A percentile compares a stretch with the other conserved stretches of the same genome.
Conservation (phyloP, 441 rosid genomes). For the Macaranga tanarius region DNA sequence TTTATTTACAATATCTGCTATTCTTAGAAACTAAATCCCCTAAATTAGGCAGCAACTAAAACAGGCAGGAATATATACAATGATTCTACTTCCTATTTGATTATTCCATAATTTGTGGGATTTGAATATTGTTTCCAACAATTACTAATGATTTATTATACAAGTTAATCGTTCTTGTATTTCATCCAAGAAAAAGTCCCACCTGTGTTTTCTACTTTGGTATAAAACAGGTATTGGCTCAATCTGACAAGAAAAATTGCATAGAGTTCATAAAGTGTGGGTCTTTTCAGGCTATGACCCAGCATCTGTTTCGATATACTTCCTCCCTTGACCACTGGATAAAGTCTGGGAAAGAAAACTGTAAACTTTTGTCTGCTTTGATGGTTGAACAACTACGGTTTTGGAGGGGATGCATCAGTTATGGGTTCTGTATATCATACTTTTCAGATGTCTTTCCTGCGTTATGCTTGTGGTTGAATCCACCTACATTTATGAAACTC, state of each 20-base stretch:
- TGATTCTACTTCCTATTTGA: too few species aligned
- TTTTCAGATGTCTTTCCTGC: slow-evolving; percentile 76
- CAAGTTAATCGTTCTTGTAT: slow-evolving; percentile 9
- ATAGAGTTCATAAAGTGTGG: slow-evolving; percentile 50
- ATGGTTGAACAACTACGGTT: slow-evolving; percentile 84
- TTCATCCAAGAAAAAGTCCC: slow-evolving; percentile 8
- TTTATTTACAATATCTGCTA: too few species aligned
- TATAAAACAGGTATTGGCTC: slow-evolving; percentile 65
- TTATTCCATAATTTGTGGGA: too few species aligned
- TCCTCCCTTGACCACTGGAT: slow-evolving; percentile 72
- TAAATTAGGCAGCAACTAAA: too few species aligned
- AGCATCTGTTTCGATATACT: slow-evolving; percentile 63
- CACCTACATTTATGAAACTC: slow-evolving; percentile 64
- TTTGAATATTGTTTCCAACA: too few species aligned
- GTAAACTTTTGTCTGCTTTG: slow-evolving; percentile 66
- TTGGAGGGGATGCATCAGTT: slow-evolving; percentile 72
- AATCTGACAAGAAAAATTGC: slow-evolving; percentile 60
- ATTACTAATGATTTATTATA: slow-evolving; percentile 12
- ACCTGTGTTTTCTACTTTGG: slow-evolving; percentile 15
- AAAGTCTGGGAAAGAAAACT: slow-evolving; percentile 64
- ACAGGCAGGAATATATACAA: too few species aligned
- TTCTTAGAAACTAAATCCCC: too few species aligned
- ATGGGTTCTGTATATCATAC: slow-evolving; percentile 64
- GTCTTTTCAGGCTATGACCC: slow-evolving; percentile 57
- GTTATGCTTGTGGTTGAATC: slow-evolving; percentile 82